These are phyloP conservation scores for Hypsizygus ulmarius DNA, from an alignment of 1,284 basidiomycete species.

Conservation along the genomic window DNA sequence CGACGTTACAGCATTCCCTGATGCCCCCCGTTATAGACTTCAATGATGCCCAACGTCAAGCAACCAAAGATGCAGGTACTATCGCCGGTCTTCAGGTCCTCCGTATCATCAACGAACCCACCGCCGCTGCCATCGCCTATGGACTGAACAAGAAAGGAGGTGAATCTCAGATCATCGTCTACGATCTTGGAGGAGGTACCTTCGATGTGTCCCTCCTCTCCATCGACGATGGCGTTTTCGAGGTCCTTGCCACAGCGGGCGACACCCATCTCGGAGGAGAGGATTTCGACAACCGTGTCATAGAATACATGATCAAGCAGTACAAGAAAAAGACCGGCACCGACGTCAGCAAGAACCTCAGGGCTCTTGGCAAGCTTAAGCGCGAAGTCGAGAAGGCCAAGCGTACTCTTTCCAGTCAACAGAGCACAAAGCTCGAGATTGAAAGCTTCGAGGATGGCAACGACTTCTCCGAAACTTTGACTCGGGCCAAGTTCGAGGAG, in stretches of 20 bases:
- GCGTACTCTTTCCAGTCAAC: slow-evolving; percentile 91
- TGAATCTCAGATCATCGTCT: slow-evolving; percentile 96
- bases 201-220: slow-evolving; percentile 98
- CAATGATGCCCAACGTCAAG: slow-evolving; percentile 99
- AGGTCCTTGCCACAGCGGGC: slow-evolving; percentile 96
- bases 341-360: slow-evolving; percentile 84
- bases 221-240: slow-evolving; percentile 98
- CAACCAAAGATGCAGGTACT: slow-evolving; percentile 97
- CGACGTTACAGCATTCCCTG: background rate
- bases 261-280: slow-evolving; percentile 99
- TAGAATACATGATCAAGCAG: slow-evolving; percentile 87
- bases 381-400: slow-evolving; percentile 99
- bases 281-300: slow-evolving; percentile 97
- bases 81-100: slow-evolving; percentile 96
- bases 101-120: slow-evolving; percentile 99
- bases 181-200: slow-evolving; percentile 97
- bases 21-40: slow-evolving; percentile 58
- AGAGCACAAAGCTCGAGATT: slow-evolving; percentile 85
- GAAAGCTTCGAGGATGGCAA: slow-evolving; percentile 95
- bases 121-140: slow-evolving; percentile 96
- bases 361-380: slow-evolving; percentile 96
- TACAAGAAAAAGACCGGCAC: slow-evolving; percentile 96
- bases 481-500: slow-evolving; percentile 98
- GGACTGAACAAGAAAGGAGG: slow-evolving; percentile 96
- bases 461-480: slow-evolving; percentile 96